Percentiles rank a stretch among this genome's conserved stretches.
These are phyloP conservation scores for Mycena haematopus DNA, from an alignment of 768 basidiomycete species.

Conservation along the genomic window DNA sequence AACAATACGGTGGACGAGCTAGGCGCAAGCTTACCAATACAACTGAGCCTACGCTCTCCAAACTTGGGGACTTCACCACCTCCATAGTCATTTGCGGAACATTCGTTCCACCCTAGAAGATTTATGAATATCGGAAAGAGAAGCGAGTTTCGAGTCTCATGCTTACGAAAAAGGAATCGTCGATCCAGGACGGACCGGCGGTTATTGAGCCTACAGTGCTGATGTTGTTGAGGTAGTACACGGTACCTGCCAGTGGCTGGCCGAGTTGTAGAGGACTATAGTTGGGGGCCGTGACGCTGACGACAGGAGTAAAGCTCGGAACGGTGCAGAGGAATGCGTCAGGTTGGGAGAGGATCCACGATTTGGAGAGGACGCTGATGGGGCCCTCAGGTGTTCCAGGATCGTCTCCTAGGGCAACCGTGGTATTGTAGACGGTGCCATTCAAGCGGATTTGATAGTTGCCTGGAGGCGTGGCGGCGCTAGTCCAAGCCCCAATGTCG, in stretches of 20 bases:
- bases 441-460: constrained; percentile 21
- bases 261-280: constrained; percentile 5
- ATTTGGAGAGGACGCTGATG: not conserved
- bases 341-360: not conserved
- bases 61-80: constrained; percentile 1
- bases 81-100: constrained; percentile 1
- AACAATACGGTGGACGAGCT: not conserved
- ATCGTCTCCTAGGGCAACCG: not conserved
- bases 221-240: constrained; percentile 5
- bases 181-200: not conserved
- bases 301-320: not conserved
- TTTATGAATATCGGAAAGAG: not conserved
- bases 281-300: not conserved
- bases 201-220: not conserved
- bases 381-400: not conserved
- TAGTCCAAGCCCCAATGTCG: too few species aligned
- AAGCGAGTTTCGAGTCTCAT: not conserved
- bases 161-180: not conserved
- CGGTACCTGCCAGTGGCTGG: not conserved
- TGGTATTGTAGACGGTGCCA: constrained; percentile 2
- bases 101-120: not conserved
- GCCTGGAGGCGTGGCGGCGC: constrained; percentile 1
- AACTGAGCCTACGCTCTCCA: not conserved
- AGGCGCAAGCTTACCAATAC: constrained; percentile 1
- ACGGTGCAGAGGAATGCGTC: constrained; percentile 7